Evolutionary conservation across 257 asterid genomes (phyloP).

Genomic region (Salvia rosmarinus): DNA sequence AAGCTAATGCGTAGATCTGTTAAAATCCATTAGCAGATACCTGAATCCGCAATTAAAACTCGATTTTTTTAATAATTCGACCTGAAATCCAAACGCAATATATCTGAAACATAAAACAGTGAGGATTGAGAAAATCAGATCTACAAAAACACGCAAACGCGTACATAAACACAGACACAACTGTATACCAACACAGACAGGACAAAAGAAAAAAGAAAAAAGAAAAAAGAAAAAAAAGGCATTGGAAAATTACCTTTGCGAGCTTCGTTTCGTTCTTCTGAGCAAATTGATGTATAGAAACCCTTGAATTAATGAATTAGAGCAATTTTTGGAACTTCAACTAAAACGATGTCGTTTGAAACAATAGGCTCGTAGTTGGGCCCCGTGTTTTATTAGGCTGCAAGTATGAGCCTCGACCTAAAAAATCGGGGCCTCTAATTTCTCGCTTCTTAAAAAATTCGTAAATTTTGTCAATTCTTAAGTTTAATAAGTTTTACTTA

Average conservation of each 20-base stretch:
- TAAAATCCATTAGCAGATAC: slow-evolving; percentile 4
- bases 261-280: slow-evolving; percentile 23
- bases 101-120: slow-evolving; percentile 22
- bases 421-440: not conserved
- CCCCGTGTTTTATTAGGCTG: not conserved
- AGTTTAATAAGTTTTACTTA: not conserved
- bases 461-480: not conserved
- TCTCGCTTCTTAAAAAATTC: not conserved
- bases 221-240: not conserved
- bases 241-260: slow-evolving; percentile 7
- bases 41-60: slow-evolving; percentile 15
- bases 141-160: slow-evolving; percentile 4
- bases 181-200: not conserved
- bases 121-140: slow-evolving; percentile 31
- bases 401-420: not conserved
- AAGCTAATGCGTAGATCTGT: slow-evolving; percentile 31
- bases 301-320: slow-evolving; percentile 24
- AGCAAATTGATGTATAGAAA: slow-evolving; percentile 26
- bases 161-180: no score
- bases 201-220: not conserved
- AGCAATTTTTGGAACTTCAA: slow-evolving; percentile 1
- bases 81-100: slow-evolving; percentile 19
- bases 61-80: slow-evolving; percentile 7
- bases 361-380: slow-evolving; percentile 22
- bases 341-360: slow-evolving; percentile 20